Conservation (phyloP, 176 grass and related monocot species). For the Hordeum marinum region DNA sequence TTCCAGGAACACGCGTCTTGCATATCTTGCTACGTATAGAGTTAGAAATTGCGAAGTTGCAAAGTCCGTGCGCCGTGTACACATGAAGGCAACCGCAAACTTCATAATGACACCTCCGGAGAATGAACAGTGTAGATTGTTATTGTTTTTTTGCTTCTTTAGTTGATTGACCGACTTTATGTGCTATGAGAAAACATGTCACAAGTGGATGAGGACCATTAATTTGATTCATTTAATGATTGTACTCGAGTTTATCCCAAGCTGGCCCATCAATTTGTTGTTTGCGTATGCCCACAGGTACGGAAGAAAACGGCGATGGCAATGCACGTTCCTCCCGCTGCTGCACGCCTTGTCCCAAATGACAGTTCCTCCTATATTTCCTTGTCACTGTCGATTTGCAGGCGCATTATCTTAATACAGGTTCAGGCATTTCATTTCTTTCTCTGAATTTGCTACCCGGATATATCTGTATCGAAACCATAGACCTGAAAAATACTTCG, state of each 20-base stretch:
- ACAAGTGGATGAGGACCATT: neutral
- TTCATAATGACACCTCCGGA: neutral
- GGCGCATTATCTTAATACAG: neutral
- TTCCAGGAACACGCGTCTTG: too few relatives aligned
- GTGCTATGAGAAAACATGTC: neutral
- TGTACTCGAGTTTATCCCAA: neutral
- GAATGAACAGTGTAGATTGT: neutral
- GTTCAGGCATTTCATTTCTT: neutral
- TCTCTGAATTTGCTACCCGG: neutral
- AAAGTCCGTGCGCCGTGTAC: too few relatives aligned
- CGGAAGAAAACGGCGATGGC: neutral
- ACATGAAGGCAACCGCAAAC: too few relatives aligned
- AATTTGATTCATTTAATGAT: neutral
- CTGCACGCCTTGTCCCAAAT: neutral
- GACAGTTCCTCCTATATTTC: neutral
- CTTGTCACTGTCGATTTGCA: conserved; percentile 17
- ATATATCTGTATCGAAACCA: neutral
- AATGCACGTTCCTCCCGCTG: neutral
- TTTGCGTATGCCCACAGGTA: conserved; percentile 7
- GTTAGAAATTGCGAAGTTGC: too few relatives aligned
- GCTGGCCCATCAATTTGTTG: neutral
- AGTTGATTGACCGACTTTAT: neutral
- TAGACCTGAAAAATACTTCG: too few relatives aligned
- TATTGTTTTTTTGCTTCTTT: neutral
- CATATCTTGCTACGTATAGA: too few relatives aligned